Percentiles rank a stretch among this genome's conserved stretches.
phyloP scores from a whole-genome alignment of 2,329 filamentous ascomycete species.

The Fusarium sp. region DNA sequence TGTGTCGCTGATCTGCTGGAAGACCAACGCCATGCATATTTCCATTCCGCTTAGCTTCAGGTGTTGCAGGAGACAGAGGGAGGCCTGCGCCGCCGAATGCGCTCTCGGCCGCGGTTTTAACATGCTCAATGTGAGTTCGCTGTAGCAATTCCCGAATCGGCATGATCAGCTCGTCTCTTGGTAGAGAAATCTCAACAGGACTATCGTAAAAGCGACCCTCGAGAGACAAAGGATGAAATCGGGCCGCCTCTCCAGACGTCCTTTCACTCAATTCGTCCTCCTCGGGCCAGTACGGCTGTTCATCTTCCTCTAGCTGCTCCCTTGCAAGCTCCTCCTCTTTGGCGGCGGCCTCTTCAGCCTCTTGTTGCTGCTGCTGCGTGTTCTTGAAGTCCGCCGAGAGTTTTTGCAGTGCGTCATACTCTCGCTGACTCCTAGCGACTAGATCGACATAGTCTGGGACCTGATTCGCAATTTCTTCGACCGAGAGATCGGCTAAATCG shows the following conservation, averaged over 20 bases:
- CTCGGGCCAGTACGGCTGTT: conserved; percentile 48
- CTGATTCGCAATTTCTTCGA: conserved; percentile 47
- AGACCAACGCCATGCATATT: conserved; percentile 75
- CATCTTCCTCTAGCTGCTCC: conserved; percentile 45
- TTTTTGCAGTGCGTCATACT: conserved; percentile 66
- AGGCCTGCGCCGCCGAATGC: conserved; percentile 82
- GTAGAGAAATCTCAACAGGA: conserved; percentile 81
- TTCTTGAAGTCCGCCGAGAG: conserved; percentile 70
- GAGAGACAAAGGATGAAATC: conserved; percentile 80
- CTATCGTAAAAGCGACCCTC: conserved; percentile 80
- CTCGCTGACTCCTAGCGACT: conserved; percentile 66
- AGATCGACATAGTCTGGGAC: conserved; percentile 59
- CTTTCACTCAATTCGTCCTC: conserved; percentile 52
- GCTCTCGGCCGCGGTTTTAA: conserved; percentile 77
- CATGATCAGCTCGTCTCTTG: conserved; percentile 74
- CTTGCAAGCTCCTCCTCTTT: conserved; percentile 51
- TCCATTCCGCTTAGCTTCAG: conserved; percentile 65
- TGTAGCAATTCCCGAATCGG: conserved; percentile 78
- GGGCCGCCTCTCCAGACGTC: conserved; percentile 53
- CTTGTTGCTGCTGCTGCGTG: conserved; percentile 53
- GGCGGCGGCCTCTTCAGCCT: conserved; percentile 51
- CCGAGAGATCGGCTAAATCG: conserved; percentile 26
- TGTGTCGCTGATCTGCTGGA: conserved; percentile 71
- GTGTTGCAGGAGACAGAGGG: conserved; percentile 81
- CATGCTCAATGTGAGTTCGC: conserved; percentile 78